Conservation (phyloP, 2,329 filamentous ascomycete genomes). For the Fusarium austroafricanum region DNA sequence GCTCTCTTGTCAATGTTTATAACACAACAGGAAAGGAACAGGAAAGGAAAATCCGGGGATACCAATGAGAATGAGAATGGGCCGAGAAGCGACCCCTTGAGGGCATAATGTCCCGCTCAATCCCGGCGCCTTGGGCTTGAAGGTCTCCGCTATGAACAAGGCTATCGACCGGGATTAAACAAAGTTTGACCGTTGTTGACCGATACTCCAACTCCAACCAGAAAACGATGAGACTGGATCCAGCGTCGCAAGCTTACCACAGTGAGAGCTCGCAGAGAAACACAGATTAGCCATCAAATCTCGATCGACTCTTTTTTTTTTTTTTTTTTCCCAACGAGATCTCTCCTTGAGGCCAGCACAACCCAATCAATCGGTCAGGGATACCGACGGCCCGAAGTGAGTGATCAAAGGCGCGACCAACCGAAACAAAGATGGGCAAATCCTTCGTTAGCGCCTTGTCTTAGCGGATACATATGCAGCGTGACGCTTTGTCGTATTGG, state of each 20-base stretch:
- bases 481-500: constrained; percentile 4
- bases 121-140: constrained; percentile 29
- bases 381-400: constrained; percentile 43
- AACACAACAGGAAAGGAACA: not conserved
- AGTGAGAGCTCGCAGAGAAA: too few relatives aligned
- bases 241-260: too few relatives aligned
- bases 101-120: not conserved
- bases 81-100: constrained; percentile 42
- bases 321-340: too few relatives aligned
- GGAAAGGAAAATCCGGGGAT: constrained; percentile 42
- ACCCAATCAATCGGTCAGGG: constrained; percentile 17
- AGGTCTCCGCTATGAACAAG: constrained; percentile 27
- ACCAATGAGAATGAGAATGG: constrained; percentile 42
- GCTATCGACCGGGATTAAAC: constrained; percentile 30
- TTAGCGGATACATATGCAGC: constrained; percentile 2
- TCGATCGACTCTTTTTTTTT: constrained; percentile 3
- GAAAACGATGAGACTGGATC: not conserved
- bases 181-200: constrained; percentile 9
- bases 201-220: constrained; percentile 8
- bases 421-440: constrained; percentile 33
- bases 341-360: not conserved
- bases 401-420: constrained; percentile 38
- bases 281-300: not conserved
- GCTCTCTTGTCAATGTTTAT: constrained; percentile 15
- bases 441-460: not conserved